Percentiles rank a stretch among this genome's conserved stretches.
Evolutionary conservation across 2,329 filamentous ascomycete genomes (phyloP).

Genomic region (Phaeomoniella chlamydospora): DNA sequence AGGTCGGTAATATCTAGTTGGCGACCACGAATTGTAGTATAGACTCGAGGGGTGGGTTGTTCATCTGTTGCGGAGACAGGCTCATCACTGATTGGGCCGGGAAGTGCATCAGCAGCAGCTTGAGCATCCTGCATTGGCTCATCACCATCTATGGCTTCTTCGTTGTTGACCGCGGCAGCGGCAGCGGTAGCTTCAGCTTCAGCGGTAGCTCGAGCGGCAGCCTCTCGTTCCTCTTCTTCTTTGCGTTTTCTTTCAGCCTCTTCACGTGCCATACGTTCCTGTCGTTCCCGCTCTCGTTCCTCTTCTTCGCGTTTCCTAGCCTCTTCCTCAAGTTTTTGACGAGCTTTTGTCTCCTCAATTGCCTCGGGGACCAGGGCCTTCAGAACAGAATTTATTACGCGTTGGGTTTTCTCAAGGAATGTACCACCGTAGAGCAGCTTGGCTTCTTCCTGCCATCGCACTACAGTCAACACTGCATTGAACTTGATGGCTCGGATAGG

Average conservation of each 20-base stretch:
- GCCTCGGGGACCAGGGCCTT: slow-evolving; percentile 68
- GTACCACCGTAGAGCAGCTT: slow-evolving; percentile 65
- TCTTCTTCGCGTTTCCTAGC: slow-evolving; percentile 45
- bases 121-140: slow-evolving; percentile 70
- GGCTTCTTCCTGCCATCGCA: slow-evolving; percentile 81
- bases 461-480: slow-evolving; percentile 52
- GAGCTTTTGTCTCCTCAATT: slow-evolving; percentile 63
- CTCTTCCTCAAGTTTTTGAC: slow-evolving; percentile 44
- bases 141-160: slow-evolving; percentile 10
- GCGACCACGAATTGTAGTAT: slow-evolving; percentile 71
- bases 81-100: slow-evolving; percentile 16
- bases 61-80: slow-evolving; percentile 16
- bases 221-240: slow-evolving; percentile 53
- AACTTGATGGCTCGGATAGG: slow-evolving; percentile 63
- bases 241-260: slow-evolving; percentile 59
- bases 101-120: slow-evolving; percentile 23
- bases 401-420: slow-evolving; percentile 54
- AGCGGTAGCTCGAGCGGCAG: slow-evolving; percentile 42
- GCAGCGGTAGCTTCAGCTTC: slow-evolving; percentile 26
- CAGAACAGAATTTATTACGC: slow-evolving; percentile 54
- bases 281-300: slow-evolving; percentile 45
- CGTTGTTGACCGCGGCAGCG: slow-evolving; percentile 16
- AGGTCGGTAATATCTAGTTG: slow-evolving; percentile 87
- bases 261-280: slow-evolving; percentile 51
- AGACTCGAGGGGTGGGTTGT: slow-evolving; percentile 43